A percentile compares a stretch with the other conserved stretches of the same genome.
Evolutionary conservation across 2,329 filamentous ascomycete species (phyloP).

Genomic region (Amauroascus niger): DNA sequence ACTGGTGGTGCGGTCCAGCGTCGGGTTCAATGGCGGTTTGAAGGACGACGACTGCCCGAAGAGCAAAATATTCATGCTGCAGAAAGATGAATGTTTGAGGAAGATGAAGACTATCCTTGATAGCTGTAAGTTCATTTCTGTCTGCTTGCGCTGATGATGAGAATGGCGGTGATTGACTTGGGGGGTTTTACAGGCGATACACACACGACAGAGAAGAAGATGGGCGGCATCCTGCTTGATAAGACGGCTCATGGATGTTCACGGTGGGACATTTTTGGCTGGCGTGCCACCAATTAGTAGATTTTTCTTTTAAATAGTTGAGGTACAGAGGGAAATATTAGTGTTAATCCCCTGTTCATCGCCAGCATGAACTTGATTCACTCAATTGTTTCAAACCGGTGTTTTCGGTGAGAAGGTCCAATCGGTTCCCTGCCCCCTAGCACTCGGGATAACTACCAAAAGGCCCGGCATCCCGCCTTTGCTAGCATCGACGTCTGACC

Average conservation of each 20-base stretch:
- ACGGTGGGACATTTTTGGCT: not conserved
- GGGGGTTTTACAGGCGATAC: not conserved
- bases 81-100: slow-evolving; percentile 2
- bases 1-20: not conserved
- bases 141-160: not conserved
- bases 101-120: slow-evolving; percentile 3
- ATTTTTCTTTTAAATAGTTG: no score
- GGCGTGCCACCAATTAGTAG: no score
- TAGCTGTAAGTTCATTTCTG: slow-evolving; percentile 1
- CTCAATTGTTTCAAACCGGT: not conserved
- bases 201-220: not conserved
- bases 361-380: no score
- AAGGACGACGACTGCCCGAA: not conserved
- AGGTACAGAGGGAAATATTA: no score
- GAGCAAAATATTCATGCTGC: not conserved
- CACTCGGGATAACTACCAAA: no score
- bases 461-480: no score
- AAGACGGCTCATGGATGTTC: slow-evolving; percentile 7
- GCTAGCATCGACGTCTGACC: no score
- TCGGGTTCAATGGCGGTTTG: not conserved
- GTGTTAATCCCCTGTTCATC: no score
- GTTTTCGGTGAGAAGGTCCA: not conserved
- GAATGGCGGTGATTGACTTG: not conserved
- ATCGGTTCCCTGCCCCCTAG: no score
- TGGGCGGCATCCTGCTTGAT: not conserved